Conservation (phyloP, 768 basidiomycete genomes). For the Tylopilus subfusipes region DNA sequence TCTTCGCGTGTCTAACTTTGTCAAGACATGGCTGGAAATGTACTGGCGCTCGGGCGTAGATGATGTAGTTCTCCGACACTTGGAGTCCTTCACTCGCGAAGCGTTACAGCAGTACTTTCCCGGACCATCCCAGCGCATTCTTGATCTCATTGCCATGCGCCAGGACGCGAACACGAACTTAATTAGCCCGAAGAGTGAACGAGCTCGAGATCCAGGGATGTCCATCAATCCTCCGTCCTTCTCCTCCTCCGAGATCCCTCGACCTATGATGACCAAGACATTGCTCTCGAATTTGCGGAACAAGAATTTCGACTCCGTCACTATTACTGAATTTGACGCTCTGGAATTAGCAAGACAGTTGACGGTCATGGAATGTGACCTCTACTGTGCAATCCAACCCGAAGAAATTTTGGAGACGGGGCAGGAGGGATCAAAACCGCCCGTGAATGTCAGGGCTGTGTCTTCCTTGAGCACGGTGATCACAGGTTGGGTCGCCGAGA, state of each 20-base stretch:
- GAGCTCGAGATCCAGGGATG: slow-evolving; percentile 73
- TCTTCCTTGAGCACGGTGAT: slow-evolving; percentile 87
- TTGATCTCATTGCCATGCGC: slow-evolving; percentile 62
- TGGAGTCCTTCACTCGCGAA: slow-evolving; percentile 60
- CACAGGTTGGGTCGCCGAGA: slow-evolving; percentile 95
- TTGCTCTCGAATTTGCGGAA: slow-evolving; percentile 65
- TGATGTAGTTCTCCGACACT: slow-evolving; percentile 52
- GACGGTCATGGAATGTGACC: slow-evolving; percentile 86
- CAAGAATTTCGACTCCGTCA: slow-evolving; percentile 58
- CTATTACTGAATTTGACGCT: slow-evolving; percentile 88
- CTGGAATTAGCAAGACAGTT: slow-evolving; percentile 91
- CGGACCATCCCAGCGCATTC: slow-evolving; percentile 66
- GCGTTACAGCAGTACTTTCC: slow-evolving; percentile 62
- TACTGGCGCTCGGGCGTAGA: slow-evolving; percentile 85
- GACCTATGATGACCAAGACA: slow-evolving; percentile 81
- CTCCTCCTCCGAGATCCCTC: slow-evolving; percentile 66
- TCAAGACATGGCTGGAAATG: slow-evolving; percentile 91
- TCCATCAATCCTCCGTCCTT: slow-evolving; percentile 59
- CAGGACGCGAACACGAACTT: slow-evolving; percentile 44
- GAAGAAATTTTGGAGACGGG: slow-evolving; percentile 88
- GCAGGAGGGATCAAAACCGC: slow-evolving; percentile 60
- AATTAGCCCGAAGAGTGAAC: slow-evolving; percentile 57
- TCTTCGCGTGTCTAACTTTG: slow-evolving; percentile 84
- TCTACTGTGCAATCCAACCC: slow-evolving; percentile 82
- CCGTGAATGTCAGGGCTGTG: slow-evolving; percentile 76